A percentile compares a stretch with the other conserved stretches of the same genome.
phyloP scores from a whole-genome alignment of 2,329 filamentous ascomycete genomes.

The Myrmaecium sp. region DNA sequence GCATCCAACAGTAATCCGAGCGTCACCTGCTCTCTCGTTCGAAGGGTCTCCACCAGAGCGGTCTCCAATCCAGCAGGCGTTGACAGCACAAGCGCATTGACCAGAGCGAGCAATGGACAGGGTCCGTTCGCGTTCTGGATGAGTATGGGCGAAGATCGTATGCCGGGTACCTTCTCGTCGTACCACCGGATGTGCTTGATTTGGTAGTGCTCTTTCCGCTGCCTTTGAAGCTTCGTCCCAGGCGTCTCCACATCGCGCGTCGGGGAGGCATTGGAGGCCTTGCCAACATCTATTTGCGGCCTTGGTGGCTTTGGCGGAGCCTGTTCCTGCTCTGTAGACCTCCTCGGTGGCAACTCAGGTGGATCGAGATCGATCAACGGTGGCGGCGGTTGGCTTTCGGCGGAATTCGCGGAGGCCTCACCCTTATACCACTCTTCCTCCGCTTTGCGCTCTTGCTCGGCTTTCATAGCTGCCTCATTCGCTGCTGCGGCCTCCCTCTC shows the following conservation, averaged over 20 bases:
- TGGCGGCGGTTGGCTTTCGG: neutral
- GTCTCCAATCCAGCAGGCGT: constrained; percentile 51
- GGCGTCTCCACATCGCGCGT: constrained; percentile 20
- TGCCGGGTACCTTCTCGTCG: constrained; percentile 42
- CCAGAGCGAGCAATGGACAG: constrained; percentile 79
- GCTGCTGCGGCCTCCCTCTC: constrained; percentile 10
- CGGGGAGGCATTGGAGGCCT: constrained; percentile 7
- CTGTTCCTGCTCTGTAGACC: constrained; percentile 15
- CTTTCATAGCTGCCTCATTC: constrained; percentile 7
- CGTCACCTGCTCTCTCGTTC: constrained; percentile 73
- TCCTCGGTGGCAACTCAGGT: constrained; percentile 17
- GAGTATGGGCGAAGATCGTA: constrained; percentile 69
- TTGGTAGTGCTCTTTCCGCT: constrained; percentile 64
- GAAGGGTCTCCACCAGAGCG: constrained; percentile 59
- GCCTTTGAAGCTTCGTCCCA: constrained; percentile 21
- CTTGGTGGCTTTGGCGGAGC: constrained; percentile 18
- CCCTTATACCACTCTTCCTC: constrained; percentile 12
- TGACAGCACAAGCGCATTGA: constrained; percentile 79
- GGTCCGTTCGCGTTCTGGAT: constrained; percentile 91
- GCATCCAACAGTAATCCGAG: constrained; percentile 72
- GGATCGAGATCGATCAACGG: constrained; percentile 7
- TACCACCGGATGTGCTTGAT: constrained; percentile 85
- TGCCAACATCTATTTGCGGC: constrained; percentile 11
- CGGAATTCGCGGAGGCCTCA: constrained; percentile 6
- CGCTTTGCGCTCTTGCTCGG: constrained; percentile 11